Percentiles rank a stretch among this genome's conserved stretches.
Conservation (phyloP, 2,329 filamentous ascomycete species). For the Geosmithia morbida region DNA sequence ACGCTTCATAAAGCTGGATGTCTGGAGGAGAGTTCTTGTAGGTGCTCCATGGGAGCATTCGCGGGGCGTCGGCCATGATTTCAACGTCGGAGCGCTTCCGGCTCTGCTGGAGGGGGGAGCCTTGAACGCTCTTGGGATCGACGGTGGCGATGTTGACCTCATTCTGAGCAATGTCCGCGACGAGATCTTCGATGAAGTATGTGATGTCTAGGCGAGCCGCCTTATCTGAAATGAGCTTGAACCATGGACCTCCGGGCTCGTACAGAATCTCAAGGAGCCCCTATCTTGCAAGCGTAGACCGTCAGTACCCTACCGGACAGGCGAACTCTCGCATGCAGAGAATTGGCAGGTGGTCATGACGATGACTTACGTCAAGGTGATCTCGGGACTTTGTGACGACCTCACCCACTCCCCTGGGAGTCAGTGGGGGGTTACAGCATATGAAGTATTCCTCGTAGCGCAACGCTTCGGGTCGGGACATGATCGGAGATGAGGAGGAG, state of each 20-base stretch:
- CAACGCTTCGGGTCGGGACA: neutral
- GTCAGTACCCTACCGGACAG: neutral
- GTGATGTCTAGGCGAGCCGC: conserved; percentile 5
- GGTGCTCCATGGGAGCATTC: neutral
- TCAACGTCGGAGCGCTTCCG: neutral
- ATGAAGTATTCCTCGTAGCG: conserved; percentile 16
- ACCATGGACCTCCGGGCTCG: conserved; percentile 18
- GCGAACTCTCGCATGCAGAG: neutral
- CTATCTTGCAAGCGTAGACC: neutral
- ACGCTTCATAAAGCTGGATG: neutral
- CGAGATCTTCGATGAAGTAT: conserved; percentile 6
- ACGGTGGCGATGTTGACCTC: conserved; percentile 2
- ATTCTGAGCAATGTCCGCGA: conserved; percentile 8
- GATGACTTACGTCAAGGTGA: conserved; percentile 5
- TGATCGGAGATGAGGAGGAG: neutral
- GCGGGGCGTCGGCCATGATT: neutral
- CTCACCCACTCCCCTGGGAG: conserved; percentile 12
- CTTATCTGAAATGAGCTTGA: conserved; percentile 13
- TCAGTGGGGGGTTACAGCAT: conserved; percentile 17
- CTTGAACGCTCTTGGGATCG: neutral
- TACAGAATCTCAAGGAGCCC: conserved; percentile 17
- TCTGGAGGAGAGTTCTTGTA: neutral
- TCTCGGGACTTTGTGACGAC: conserved; percentile 7
- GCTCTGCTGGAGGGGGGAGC: no score
- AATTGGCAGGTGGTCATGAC: neutral